phyloP scores from a whole-genome alignment of 257 asterid genomes.

The Coffea canephora region DNA sequence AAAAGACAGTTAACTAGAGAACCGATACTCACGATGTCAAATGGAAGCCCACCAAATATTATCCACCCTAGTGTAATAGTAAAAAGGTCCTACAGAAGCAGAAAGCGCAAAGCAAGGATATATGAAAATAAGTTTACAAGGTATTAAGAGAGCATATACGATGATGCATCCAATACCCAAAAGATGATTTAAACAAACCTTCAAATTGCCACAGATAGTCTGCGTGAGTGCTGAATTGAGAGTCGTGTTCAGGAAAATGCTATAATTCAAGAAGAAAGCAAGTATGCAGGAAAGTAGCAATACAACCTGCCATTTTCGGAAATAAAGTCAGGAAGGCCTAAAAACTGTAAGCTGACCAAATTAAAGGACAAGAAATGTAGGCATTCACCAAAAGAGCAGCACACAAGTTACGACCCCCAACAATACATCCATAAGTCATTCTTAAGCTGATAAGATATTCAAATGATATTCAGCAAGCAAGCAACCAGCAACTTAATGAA shows the following conservation, averaged over 20 bases:
- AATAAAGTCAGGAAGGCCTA: constrained; percentile 12
- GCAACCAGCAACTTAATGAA: neutral
- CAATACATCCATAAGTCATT: neutral
- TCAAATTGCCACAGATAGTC: constrained; percentile 92
- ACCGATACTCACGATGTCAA: constrained; percentile 63
- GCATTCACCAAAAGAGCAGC: neutral
- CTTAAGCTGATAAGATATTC: neutral
- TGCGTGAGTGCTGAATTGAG: constrained; percentile 92
- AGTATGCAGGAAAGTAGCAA: constrained; percentile 74
- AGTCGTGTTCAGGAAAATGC: constrained; percentile 83
- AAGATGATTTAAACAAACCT: constrained; percentile 49
- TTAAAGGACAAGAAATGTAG: neutral
- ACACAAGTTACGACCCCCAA: neutral
- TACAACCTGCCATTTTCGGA: constrained; percentile 45
- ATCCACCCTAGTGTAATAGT: constrained; percentile 86
- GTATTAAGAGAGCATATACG: neutral
- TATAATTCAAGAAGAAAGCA: constrained; percentile 81
- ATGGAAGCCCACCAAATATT: constrained; percentile 88
- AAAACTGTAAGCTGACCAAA: constrained; percentile 7
- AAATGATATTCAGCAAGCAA: neutral
- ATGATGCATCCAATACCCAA: neutral
- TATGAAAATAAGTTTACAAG: neutral
- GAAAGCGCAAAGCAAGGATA: neutral
- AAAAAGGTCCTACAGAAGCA: constrained; percentile 65
- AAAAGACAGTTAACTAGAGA: constrained; percentile 2